Evolutionary conservation across 148 eudicot genomes (phyloP), one percentile per base, ranked within the genome.

Genomic region (Persicaria tinctoria): DNA sequence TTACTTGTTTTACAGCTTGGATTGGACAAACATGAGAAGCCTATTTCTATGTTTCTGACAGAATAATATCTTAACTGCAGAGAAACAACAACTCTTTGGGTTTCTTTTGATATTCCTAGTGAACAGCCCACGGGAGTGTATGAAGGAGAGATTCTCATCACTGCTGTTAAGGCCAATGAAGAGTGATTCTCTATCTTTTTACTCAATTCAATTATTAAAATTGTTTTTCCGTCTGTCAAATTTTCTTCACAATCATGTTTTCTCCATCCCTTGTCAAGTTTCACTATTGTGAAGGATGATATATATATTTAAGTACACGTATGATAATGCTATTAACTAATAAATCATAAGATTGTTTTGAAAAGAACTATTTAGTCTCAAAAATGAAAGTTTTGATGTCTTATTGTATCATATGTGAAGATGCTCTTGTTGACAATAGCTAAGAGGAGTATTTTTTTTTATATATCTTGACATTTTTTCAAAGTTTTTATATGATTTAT

Each of bases 1-100:
- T 41, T 66, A 59, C 32, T 59, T 41, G 8, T 66, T 20, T 41
- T 44, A 66, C 17, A 66, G 46, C 46, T 66, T 66, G 47, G 70
- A 14, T 8, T 41, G 48, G 48, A 41, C 48, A 66, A 13, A 63
- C 32, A 14, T 66, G 70, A 66, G 17, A 66, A 66, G 47, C 44
- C 47, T 18, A 6, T 66, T 3, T 16, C 14, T 66, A 45, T n/a
- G 56, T 77, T 76, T 76, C 75, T 80, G 73, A 79, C 75, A 70
- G 69, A 75, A 82, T 79, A 16, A 5, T 78, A 64, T 20, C 72
- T 48, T 59, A 73, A 73, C 77, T 87, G 80, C 92, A 95, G 99
- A 76, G 99, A 95, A 85, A 92, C 99, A 77, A 82, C 94, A 63
- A 87, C 88, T 45, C 79, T 95, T 73, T 95, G 97, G 97, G 76